Evolutionary conservation across 768 basidiomycete species (phyloP), one percentile per base, ranked within the genome.

Genomic region (Rubroboletus satanas): DNA sequence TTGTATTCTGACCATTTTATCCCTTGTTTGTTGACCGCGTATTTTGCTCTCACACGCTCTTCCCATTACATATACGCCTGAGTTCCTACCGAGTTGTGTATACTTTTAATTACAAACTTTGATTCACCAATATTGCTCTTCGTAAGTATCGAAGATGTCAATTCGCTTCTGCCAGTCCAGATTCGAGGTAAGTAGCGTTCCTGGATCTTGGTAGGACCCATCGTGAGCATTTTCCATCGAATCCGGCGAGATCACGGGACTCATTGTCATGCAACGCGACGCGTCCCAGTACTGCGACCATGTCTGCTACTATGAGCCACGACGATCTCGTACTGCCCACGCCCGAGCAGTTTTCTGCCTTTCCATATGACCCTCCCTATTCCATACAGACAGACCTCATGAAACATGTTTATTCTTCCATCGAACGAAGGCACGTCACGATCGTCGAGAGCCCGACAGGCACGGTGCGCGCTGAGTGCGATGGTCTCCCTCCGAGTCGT

Each of bases 371-470:
- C 15, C 76, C 83, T 5, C 93, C 93, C 3, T 96, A 96, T 67
- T 67, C 78, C 17, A 95, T 96, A 54, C 96, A 98, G 67, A 74
- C 79, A 0, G 82, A 90, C 35, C 82, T 98, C 28, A 97, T 98
- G 95, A 83, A 77, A 17, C 90, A 93, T 59, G 74, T 98, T 1
- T 98, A 94, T 69, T 63, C 78, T 7, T 78, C 87, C 0, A 88
- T 97, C 43, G 92, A 95, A 67, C 60, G 74, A n/a, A 75, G 74
- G 43, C 83, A 84, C 59, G 81, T 97, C 17, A 82, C 92, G 1
- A 87, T 98, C 46, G 79, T 95, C 31, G 92, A 94, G 70, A 90
- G 88, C 60, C 93, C 93, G 0, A 94, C 93, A 0, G 93, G 92
- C 62, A 94, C 92, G 26, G 92, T 91, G 54, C 69, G 81, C 64